Evolutionary conservation across 768 basidiomycete species (phyloP).

Genomic region (Leccinum longicurvipes): DNA sequence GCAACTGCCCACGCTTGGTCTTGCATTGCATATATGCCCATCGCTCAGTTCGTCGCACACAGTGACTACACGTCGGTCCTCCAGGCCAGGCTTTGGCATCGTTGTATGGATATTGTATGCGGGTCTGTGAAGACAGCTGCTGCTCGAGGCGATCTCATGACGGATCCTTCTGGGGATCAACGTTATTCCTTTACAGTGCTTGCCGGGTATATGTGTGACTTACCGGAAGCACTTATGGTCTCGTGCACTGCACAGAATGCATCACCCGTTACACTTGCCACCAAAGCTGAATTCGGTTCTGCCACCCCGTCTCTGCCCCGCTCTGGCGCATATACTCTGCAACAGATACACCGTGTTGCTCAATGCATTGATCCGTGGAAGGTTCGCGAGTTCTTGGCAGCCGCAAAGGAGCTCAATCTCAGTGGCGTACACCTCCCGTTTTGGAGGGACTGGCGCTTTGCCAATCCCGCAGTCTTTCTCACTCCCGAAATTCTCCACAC

Average conservation of each 20-base stretch:
- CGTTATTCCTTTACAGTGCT: constrained; percentile 10
- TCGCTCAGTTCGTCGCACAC: constrained; percentile 19
- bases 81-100: background rate
- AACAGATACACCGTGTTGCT: background rate
- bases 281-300: constrained; percentile 11
- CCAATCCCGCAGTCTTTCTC: constrained; percentile 33
- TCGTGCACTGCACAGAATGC: constrained; percentile 7
- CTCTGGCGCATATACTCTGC: constrained; percentile 1
- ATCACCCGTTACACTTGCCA: constrained; percentile 15
- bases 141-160: constrained; percentile 25
- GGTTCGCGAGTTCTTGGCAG: constrained; percentile 22
- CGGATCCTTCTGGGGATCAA: constrained; percentile 16
- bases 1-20: background rate
- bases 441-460: constrained; percentile 36
- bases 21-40: constrained; percentile 28
- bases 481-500: constrained; percentile 27
- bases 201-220: constrained; percentile 7
- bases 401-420: constrained; percentile 9
- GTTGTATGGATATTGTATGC: constrained; percentile 16
- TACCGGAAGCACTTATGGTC: constrained; percentile 12
- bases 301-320: background rate
- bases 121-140: constrained; percentile 30
- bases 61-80: background rate
- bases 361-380: constrained; percentile 21
- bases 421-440: constrained; percentile 27